Conservation (phyloP, 768 basidiomycete genomes). For the Phanerodontia chrysosporium region DNA sequence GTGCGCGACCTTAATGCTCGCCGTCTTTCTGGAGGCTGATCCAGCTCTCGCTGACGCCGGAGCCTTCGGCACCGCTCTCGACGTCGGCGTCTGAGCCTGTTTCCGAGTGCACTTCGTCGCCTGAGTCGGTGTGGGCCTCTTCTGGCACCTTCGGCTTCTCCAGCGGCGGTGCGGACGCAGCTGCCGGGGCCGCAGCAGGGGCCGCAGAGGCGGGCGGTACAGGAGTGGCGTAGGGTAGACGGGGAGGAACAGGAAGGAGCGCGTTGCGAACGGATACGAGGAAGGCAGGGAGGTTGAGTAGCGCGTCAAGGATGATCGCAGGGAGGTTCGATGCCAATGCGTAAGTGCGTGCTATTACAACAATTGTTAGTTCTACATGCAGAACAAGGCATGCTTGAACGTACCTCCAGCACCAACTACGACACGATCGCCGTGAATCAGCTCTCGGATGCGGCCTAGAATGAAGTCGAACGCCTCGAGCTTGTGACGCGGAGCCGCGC, state of each 20-base stretch:
- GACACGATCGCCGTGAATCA: slow-evolving; percentile 64
- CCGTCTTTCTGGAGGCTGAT: slow-evolving; percentile 43
- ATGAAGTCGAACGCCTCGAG: slow-evolving; percentile 40
- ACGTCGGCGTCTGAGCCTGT: slow-evolving; percentile 62
- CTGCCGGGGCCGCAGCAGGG: slow-evolving; percentile 23
- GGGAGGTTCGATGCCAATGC: slow-evolving; percentile 69
- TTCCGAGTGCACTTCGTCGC: slow-evolving; percentile 32
- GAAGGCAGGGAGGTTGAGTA: slow-evolving; percentile 64
- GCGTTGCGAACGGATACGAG: slow-evolving; percentile 60
- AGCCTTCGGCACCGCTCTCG: slow-evolving; percentile 51
- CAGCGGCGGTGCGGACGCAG: not conserved
- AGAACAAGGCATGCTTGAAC: slow-evolving; percentile 16
- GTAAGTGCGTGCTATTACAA: slow-evolving; percentile 54
- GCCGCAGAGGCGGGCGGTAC: slow-evolving; percentile 20
- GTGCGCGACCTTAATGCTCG: not conserved
- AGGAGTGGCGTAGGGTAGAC: slow-evolving; percentile 24
- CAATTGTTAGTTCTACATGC: not conserved
- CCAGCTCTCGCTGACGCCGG: slow-evolving; percentile 63
- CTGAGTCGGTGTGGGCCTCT: slow-evolving; percentile 21
- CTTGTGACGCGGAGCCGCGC: slow-evolving; percentile 36
- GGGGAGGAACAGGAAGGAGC: slow-evolving; percentile 50
- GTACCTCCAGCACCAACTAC: slow-evolving; percentile 78
- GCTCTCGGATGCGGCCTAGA: slow-evolving; percentile 47
- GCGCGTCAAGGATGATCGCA: slow-evolving; percentile 52
- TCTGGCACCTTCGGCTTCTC: not conserved